Conservation (phyloP, 768 basidiomycete species). For the Auriculariales sp. region DNA sequence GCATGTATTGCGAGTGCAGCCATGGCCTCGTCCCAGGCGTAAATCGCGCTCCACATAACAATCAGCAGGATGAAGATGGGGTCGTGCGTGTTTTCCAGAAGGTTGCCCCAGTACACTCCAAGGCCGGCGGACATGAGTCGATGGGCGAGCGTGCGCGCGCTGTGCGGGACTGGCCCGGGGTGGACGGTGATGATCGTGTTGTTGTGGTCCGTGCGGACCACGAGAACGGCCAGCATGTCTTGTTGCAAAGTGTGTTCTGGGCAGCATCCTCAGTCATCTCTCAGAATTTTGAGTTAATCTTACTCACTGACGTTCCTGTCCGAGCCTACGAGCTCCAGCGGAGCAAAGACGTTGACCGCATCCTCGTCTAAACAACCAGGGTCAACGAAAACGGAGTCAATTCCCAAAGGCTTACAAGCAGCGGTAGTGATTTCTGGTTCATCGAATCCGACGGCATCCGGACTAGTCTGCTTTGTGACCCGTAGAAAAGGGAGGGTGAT, state of each 20-base stretch:
- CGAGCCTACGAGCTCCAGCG: not conserved
- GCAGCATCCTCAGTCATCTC: too few relatives aligned
- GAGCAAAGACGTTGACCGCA: not conserved
- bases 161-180: conserved; percentile 1
- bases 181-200: not conserved
- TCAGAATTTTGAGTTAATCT: too few relatives aligned
- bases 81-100: conserved; percentile 22
- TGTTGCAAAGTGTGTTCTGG: not conserved
- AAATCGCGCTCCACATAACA: conserved; percentile 43
- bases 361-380: too few relatives aligned
- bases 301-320: not conserved
- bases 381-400: too few relatives aligned
- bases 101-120: conserved; percentile 25
- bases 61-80: conserved; percentile 41
- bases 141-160: not conserved
- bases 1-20: conserved; percentile 38
- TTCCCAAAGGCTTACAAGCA: not conserved
- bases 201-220: not conserved
- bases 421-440: not conserved
- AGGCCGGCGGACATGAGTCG: conserved; percentile 7
- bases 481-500: not conserved
- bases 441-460: not conserved
- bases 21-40: conserved; percentile 47
- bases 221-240: not conserved
- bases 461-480: not conserved